Evolutionary conservation across 345 rosid species (phyloP).

Genomic region (Mangifera indica): DNA sequence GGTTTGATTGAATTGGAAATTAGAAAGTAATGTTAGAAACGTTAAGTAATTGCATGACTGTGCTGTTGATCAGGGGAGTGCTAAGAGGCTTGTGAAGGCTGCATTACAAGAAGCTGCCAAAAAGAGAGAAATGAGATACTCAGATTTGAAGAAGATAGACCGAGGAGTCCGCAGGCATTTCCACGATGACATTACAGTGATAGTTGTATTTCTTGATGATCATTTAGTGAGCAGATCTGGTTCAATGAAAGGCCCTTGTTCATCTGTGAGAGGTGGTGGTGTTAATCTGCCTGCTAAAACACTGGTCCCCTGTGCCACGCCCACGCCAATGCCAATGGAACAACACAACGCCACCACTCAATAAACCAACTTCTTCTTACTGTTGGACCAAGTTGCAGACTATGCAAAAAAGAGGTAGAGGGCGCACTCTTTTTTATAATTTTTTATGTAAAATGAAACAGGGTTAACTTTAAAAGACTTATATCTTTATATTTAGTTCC

Average conservation of each 20-base stretch:
- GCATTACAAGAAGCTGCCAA: conserved; percentile 54
- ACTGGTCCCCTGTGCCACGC: conserved; percentile 37
- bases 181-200: conserved; percentile 74
- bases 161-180: conserved; percentile 73
- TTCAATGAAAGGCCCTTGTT: conserved; percentile 53
- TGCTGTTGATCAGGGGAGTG: conserved; percentile 52
- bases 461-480: conserved; percentile 28
- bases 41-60: not conserved
- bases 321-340: conserved; percentile 29
- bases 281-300: conserved; percentile 46
- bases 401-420: conserved; percentile 15
- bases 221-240: conserved; percentile 68
- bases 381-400: conserved; percentile 14
- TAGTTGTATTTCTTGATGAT: conserved; percentile 58
- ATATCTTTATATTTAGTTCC: conserved; percentile 13
- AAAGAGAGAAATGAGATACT: conserved; percentile 71
- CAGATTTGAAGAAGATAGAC: conserved; percentile 73
- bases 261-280: conserved; percentile 85
- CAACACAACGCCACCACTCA: conserved; percentile 23
- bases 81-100: conserved; percentile 63
- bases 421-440: conserved; percentile 28
- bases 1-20: not conserved
- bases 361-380: conserved; percentile 13
- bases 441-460: conserved; percentile 45
- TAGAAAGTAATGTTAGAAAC: not conserved